Percentiles rank a stretch among this genome's conserved stretches.
Evolutionary conservation across 805 yeast genomes (phyloP).

Genomic region (Metschnikowia picachoensis): DNA sequence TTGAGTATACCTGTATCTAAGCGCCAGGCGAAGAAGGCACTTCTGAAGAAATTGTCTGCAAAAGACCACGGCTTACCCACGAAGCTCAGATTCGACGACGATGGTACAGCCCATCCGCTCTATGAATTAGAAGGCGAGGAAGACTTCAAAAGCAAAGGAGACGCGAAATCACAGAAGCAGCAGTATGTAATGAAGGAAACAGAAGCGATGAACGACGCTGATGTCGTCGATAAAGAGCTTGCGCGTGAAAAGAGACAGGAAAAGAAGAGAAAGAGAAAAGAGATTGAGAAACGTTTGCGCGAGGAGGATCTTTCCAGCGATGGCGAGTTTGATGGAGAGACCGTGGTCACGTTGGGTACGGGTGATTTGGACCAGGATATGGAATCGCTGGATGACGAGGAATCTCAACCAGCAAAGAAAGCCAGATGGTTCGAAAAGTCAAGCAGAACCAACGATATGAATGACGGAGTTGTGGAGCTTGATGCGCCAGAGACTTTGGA

Average conservation of each 20-base stretch:
- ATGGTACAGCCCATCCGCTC: slow-evolving; percentile 85
- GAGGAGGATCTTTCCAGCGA: slow-evolving; percentile 35
- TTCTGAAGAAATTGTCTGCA: slow-evolving; percentile 74
- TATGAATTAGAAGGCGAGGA: slow-evolving; percentile 90
- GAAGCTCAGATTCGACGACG: slow-evolving; percentile 87
- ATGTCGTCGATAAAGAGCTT: slow-evolving; percentile 69
- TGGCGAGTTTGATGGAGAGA: slow-evolving; percentile 30
- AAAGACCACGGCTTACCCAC: slow-evolving; percentile 64
- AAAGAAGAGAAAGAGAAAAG: slow-evolving; percentile 85
- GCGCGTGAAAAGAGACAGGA: slow-evolving; percentile 79
- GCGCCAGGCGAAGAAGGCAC: slow-evolving; percentile 78
- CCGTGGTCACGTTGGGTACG: slow-evolving; percentile 26
- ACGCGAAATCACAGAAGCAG: slow-evolving; percentile 62
- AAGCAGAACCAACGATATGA: slow-evolving; percentile 18
- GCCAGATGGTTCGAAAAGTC: slow-evolving; percentile 50
- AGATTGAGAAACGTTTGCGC: slow-evolving; percentile 55
- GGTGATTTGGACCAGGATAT: slow-evolving; percentile 47
- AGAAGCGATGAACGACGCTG: slow-evolving; percentile 65
- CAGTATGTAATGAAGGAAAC: slow-evolving; percentile 65
- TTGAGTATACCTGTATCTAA: slow-evolving; percentile 68
- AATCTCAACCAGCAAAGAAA: slow-evolving; percentile 36
- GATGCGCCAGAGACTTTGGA: slow-evolving; percentile 89
- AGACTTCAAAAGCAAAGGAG: slow-evolving; percentile 73
- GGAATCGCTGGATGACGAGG: slow-evolving; percentile 33
- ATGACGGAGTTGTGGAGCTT: slow-evolving; percentile 54